Evolutionary conservation across 139 green algal species (phyloP).

Genomic region (Chlamydomonas sp.): DNA sequence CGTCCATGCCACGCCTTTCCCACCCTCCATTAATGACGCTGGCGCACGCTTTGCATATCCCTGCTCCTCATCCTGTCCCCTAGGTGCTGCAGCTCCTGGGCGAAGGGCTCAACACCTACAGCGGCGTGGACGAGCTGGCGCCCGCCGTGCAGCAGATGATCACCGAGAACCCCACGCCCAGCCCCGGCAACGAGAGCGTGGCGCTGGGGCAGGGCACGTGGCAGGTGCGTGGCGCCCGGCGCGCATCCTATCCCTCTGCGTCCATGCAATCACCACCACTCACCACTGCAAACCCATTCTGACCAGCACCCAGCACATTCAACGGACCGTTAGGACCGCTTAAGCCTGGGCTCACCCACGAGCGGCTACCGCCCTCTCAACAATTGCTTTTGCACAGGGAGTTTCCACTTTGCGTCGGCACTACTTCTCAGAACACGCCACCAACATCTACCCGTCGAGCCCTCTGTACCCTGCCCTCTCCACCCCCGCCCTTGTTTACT

Average conservation of each 20-base stretch:
- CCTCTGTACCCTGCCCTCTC: too few species aligned
- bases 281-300: too few species aligned
- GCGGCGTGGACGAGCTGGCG: background rate
- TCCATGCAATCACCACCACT: too few species aligned
- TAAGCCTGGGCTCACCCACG: too few species aligned
- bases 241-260: too few species aligned
- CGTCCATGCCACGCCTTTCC: too few species aligned
- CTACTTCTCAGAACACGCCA: too few species aligned
- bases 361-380: background rate
- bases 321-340: too few species aligned
- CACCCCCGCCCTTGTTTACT: too few species aligned
- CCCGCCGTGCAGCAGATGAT: slow-evolving; percentile 10
- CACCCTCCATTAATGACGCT: too few species aligned
- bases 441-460: too few species aligned
- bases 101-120: slow-evolving; percentile 15
- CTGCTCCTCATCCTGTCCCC: background rate
- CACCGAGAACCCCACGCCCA: slow-evolving; percentile 16
- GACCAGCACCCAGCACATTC: too few species aligned
- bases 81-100: slow-evolving; percentile 29
- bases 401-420: background rate
- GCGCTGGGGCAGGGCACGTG: slow-evolving; percentile 31
- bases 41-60: background rate
- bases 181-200: slow-evolving; percentile 6
- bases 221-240: slow-evolving; percentile 20
- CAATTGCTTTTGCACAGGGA: background rate